Base-by-base conservation (phyloP, 306 rosid genomes). In the Vicia sativa region DNA sequence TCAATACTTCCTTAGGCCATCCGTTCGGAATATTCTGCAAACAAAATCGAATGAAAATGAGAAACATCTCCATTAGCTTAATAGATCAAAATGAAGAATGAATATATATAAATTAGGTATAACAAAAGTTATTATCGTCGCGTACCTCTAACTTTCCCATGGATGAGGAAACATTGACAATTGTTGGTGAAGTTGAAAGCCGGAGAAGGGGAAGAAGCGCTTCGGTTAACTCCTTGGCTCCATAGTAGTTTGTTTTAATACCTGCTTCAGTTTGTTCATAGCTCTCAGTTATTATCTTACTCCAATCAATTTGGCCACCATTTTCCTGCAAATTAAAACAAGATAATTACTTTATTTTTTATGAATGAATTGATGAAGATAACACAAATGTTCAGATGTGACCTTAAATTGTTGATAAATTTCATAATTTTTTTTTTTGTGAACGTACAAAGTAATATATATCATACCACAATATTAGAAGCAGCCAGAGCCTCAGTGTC, bases 131-230 rank as follows among this genome's bases (percentile, higher is more conserved):
- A 5, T 14, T 11, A n/a, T 49, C 13, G 15, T 38, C 23, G 18
- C 65, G 42, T 85, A 79, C 81, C 77, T 67, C 14, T 19, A 55
- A 7, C 4, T 0, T 50, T n/a, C 85, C 89, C n/a, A 15, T 0
- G 35, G 13, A 3, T 12, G 88, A 69, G 3, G 88, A 70, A 72
- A 86, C 82, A 58, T 74, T 84, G 11, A 89, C 87, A 76, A 86
- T 78, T 65, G 53, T 84, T 39, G 90, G 92, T 5, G 92, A 82
- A 15, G 19, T 70, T 8, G 96, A 89, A 28, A 77, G 55, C 49
- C 6, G 83, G 15, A 88, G 89, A 62, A 83, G 81, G 26, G 86
- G 83, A 73, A 81, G 61, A 18, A 86, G 84, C 25, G 80, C 70
- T 74, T 69, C 60, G 74, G 74, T 34, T 6, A 60, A 50, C 65